A percentile compares a stretch with the other conserved stretches of the same genome.
Conservation (phyloP, 768 basidiomycete species). For the Lepiota brunneoincarnata region DNA sequence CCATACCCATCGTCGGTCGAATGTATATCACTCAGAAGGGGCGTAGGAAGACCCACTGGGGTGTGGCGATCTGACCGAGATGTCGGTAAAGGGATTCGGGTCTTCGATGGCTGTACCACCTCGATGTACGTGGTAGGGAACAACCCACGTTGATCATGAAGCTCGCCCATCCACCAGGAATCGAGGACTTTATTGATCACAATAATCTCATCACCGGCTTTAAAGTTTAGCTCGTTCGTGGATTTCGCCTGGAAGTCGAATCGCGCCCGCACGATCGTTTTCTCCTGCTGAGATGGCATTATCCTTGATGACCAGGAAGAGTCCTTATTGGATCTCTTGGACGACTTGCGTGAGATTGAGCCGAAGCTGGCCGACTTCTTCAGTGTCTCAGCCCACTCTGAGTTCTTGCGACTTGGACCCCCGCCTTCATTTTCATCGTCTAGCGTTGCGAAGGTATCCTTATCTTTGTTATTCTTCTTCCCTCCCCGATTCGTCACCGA, state of each 20-base stretch:
- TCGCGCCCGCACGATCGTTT: slow-evolving; percentile 62
- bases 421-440: slow-evolving; percentile 40
- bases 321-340: slow-evolving; percentile 17
- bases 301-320: slow-evolving; percentile 46
- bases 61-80: slow-evolving; percentile 6
- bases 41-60: slow-evolving; percentile 9
- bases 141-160: slow-evolving; percentile 67
- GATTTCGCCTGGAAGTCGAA: slow-evolving; percentile 69
- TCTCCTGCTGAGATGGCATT: slow-evolving; percentile 44
- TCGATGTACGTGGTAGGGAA: slow-evolving; percentile 80
- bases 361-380: slow-evolving; percentile 27
- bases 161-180: slow-evolving; percentile 90
- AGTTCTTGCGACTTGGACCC: slow-evolving; percentile 13
- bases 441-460: slow-evolving; percentile 53
- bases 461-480: slow-evolving; percentile 55
- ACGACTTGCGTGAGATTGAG: slow-evolving; percentile 2
- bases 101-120: slow-evolving; percentile 17
- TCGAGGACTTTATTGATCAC: slow-evolving; percentile 81
- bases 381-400: slow-evolving; percentile 20
- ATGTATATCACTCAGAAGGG: slow-evolving; percentile 11
- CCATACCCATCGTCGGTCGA: slow-evolving; percentile 24
- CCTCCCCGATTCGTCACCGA: slow-evolving; percentile 53
- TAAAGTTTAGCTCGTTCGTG: slow-evolving; percentile 77
- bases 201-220: slow-evolving; percentile 68
- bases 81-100: slow-evolving; percentile 11